Percentiles rank a stretch among this genome's conserved stretches.
Conservation (phyloP, 192 early-diverging fungal species). For the Entomortierella parvispora region DNA sequence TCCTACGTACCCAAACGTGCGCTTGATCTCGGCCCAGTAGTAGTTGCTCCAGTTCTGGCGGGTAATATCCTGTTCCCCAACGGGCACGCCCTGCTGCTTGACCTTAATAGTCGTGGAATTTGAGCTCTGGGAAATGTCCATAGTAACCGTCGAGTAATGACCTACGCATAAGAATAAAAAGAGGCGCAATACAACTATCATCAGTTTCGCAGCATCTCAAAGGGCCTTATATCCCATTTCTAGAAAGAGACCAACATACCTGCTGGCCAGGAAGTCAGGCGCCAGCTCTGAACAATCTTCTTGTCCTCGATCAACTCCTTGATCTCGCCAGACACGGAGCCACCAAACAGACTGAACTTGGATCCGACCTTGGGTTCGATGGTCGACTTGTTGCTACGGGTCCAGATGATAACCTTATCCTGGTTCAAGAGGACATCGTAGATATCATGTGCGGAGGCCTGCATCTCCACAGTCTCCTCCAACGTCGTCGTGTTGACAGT, state of each 20-base stretch:
- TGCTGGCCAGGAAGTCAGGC: constrained; percentile 86
- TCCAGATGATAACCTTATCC: constrained; percentile 81
- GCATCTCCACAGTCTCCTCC: constrained; percentile 83
- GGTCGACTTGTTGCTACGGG: constrained; percentile 71
- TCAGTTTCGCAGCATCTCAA: too few species aligned
- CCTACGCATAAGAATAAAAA: constrained; percentile 42
- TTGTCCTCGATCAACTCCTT: constrained; percentile 77
- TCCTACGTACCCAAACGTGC: constrained; percentile 85
- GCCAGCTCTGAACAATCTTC: constrained; percentile 88
- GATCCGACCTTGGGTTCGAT: constrained; percentile 70
- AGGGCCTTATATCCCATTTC: too few species aligned
- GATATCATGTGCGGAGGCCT: constrained; percentile 81
- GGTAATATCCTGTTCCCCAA: constrained; percentile 89
- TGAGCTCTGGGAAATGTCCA: constrained; percentile 75
- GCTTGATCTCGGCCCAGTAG: constrained; percentile 95
- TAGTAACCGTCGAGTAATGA: constrained; percentile 85
- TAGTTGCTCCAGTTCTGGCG: constrained; percentile 89
- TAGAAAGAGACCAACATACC: constrained; percentile 31
- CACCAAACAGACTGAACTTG: constrained; percentile 84
- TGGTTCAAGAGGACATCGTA: constrained; percentile 85
- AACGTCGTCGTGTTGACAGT: constrained; percentile 72
- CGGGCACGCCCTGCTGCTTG: constrained; percentile 85
- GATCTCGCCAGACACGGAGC: constrained; percentile 85
- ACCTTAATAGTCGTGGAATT: constrained; percentile 77
- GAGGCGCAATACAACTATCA: neutral